Evolutionary conservation across 1,284 basidiomycete species (phyloP).

Genomic region (Inonotus hispidus): DNA sequence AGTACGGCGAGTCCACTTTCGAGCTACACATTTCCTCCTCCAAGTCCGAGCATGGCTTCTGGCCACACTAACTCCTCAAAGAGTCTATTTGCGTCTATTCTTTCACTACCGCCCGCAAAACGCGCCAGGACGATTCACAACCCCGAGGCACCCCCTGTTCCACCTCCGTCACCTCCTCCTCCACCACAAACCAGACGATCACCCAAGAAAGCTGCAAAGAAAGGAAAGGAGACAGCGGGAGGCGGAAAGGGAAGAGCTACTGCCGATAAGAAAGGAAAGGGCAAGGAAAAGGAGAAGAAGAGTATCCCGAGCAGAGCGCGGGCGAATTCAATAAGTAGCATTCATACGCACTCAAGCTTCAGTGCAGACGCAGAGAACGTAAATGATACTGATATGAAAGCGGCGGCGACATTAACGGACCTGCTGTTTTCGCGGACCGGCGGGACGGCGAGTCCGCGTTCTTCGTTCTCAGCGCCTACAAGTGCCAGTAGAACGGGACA

Average conservation of each 20-base stretch:
- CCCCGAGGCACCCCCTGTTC: conserved; percentile 59
- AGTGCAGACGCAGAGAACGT: conserved; percentile 15
- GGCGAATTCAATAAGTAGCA: conserved; percentile 11
- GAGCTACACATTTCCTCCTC: conserved; percentile 49
- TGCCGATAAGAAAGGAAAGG: conserved; percentile 5
- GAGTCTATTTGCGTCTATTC: conserved; percentile 65
- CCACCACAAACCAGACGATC: conserved; percentile 9
- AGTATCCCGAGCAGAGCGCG: conserved; percentile 14
- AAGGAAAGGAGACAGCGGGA: conserved; percentile 6
- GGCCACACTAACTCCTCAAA: conserved; percentile 38
- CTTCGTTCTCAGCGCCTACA: conserved; percentile 44
- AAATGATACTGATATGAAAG: conserved; percentile 67
- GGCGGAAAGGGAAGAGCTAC: neutral
- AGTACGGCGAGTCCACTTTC: conserved; percentile 28
- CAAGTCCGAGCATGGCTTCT: conserved; percentile 32
- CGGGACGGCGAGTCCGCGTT: conserved; percentile 49
- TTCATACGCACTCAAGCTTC: conserved; percentile 13
- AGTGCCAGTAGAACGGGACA: conserved; percentile 38
- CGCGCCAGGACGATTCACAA: conserved; percentile 71
- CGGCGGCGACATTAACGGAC: conserved; percentile 67
- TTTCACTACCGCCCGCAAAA: conserved; percentile 67
- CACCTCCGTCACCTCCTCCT: conserved; percentile 37
- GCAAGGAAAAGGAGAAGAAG: conserved; percentile 18
- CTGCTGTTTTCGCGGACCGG: conserved; percentile 45
- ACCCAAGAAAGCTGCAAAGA: conserved; percentile 14